phyloP scores from a whole-genome alignment of 306 rosid species.

The Cicer judaicum region DNA sequence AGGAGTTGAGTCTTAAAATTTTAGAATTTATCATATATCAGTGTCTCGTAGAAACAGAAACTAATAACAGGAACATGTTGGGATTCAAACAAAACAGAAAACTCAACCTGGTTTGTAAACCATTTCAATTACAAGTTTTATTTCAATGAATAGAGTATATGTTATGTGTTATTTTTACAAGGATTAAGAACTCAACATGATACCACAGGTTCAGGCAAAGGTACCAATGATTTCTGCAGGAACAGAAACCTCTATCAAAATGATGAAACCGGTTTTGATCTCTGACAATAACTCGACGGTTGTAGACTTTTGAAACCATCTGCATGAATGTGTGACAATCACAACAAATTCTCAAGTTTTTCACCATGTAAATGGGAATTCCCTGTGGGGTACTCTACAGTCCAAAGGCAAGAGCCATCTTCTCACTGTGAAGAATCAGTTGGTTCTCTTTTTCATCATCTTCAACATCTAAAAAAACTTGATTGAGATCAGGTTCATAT shows the following conservation, averaged over 20 bases:
- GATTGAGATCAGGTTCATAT: conserved; percentile 58
- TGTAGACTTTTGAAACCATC: conserved; percentile 56
- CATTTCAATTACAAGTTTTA: background rate
- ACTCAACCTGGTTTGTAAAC: background rate
- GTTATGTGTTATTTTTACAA: conserved; percentile 11
- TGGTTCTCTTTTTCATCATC: conserved; percentile 50
- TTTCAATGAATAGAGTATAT: background rate
- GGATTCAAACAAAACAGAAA: background rate
- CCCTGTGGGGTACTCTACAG: conserved; percentile 41
- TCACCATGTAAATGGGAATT: conserved; percentile 61
- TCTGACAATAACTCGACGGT: conserved; percentile 49
- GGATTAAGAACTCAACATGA: conserved; percentile 1
- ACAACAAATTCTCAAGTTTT: conserved; percentile 62
- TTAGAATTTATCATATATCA: background rate
- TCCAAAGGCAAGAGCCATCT: conserved; percentile 69
- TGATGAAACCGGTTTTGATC: conserved; percentile 68
- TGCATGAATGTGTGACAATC: conserved; percentile 69
- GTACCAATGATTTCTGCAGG: conserved; percentile 63
- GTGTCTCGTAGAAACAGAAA: background rate
- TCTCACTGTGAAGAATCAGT: conserved; percentile 61
- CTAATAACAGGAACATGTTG: background rate
- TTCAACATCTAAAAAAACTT: conserved; percentile 60
- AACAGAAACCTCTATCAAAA: conserved; percentile 57
- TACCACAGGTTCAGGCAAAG: background rate
- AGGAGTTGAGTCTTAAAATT: background rate